phyloP scores from a whole-genome alignment of 164 flowering plant species.

The Malania oleifera region DNA sequence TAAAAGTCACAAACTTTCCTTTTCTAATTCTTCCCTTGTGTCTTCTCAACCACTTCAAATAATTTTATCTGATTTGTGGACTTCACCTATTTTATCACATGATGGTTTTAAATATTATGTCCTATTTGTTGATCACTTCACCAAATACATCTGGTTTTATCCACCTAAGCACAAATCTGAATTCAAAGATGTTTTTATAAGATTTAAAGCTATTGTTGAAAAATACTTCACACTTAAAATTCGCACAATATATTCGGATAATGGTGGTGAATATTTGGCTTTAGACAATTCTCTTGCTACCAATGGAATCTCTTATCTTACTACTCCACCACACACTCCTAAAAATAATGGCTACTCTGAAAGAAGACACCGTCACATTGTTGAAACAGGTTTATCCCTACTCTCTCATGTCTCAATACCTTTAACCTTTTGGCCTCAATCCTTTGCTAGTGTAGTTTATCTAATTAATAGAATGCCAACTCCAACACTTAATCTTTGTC shows the following conservation, averaged over 20 bases:
- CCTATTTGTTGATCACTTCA: conserved; percentile 8
- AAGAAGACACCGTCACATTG: conserved; percentile 11
- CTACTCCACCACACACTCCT: conserved; percentile 14
- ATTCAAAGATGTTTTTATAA: not conserved
- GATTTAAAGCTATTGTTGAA: conserved; percentile 2
- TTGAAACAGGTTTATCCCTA: conserved; percentile 7
- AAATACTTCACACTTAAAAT: not conserved
- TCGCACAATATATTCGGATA: not conserved
- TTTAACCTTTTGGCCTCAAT: conserved; percentile 5
- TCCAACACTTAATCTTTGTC: not conserved
- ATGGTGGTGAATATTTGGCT: conserved; percentile 6
- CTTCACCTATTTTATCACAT: not conserved
- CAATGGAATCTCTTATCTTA: conserved; percentile 11
- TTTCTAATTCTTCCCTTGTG: conserved; percentile 2
- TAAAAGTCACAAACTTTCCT: conserved; percentile 8
- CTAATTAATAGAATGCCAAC: conserved; percentile 10
- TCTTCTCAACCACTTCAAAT: not conserved
- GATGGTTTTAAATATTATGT: conserved; percentile 6
- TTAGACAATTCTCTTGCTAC: not conserved
- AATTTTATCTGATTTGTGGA: not conserved
- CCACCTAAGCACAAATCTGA: conserved; percentile 6
- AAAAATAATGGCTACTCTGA: conserved; percentile 12
- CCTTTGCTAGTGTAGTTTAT: conserved; percentile 1
- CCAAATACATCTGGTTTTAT: conserved; percentile 12
- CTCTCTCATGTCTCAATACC: conserved; percentile 12